phyloP scores from a whole-genome alignment of 257 asterid genomes.

The Fraxinus americana region DNA sequence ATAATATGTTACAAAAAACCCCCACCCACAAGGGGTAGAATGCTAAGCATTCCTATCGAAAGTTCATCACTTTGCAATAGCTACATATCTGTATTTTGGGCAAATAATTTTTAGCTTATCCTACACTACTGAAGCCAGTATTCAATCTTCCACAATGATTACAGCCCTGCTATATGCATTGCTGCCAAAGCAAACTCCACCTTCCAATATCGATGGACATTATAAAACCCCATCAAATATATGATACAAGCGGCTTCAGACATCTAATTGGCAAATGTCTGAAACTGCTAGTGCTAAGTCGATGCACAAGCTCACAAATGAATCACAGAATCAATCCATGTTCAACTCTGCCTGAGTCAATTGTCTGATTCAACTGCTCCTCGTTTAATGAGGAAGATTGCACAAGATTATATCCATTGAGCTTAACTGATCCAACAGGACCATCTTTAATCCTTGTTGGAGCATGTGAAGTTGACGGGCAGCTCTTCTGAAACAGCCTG shows the following conservation, averaged over 20 bases:
- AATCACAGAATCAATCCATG: constrained; percentile 10
- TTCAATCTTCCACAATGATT: constrained; percentile 26
- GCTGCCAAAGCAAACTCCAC: constrained; percentile 26
- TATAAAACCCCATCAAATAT: constrained; percentile 24
- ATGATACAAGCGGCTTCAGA: constrained; percentile 46
- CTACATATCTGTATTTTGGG: constrained; percentile 23
- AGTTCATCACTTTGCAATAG: constrained; percentile 34
- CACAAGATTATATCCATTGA: constrained; percentile 49
- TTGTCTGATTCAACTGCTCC: constrained; percentile 29
- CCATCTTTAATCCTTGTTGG: constrained; percentile 28
- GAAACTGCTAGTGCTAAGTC: neutral
- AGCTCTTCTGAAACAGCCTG: constrained; percentile 36
- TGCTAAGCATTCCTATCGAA: constrained; percentile 29
- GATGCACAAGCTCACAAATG: constrained; percentile 4
- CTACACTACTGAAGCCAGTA: constrained; percentile 29
- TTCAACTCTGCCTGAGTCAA: constrained; percentile 19
- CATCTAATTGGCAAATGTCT: constrained; percentile 16
- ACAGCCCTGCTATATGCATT: constrained; percentile 25
- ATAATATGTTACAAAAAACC: constrained; percentile 31
- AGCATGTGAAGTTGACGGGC: constrained; percentile 33
- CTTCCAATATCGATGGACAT: neutral
- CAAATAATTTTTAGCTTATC: constrained; percentile 30
- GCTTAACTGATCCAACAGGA: constrained; percentile 35
- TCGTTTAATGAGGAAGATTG: constrained; percentile 36
- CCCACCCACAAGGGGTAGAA: constrained; percentile 31